Evolutionary conservation across 2,329 filamentous ascomycete genomes (phyloP).

Genomic region (Aspergillus eucalypticola): DNA sequence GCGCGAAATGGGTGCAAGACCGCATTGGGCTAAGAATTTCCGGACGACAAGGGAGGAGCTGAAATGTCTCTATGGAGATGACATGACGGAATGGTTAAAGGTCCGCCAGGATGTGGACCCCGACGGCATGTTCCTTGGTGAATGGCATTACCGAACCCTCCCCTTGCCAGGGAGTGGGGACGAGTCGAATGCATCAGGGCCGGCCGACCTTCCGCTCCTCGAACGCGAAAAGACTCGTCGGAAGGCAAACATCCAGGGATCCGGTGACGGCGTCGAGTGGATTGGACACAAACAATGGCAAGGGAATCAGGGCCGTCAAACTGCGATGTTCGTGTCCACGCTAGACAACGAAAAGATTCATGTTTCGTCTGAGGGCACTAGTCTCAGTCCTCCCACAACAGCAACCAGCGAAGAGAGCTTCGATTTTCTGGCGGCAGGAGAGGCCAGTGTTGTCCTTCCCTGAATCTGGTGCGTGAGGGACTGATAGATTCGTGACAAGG

Average conservation of each 20-base stretch:
- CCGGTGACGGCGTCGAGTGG: slow-evolving; percentile 46
- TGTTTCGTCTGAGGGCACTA: slow-evolving; percentile 10
- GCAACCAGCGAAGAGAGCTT: slow-evolving; percentile 51
- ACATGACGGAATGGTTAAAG: slow-evolving; percentile 65
- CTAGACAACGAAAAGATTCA: slow-evolving; percentile 14
- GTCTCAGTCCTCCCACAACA: slow-evolving; percentile 41
- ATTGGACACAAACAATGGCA: slow-evolving; percentile 40
- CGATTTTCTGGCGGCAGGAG: slow-evolving; percentile 46
- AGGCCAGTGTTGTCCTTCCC: slow-evolving; percentile 45
- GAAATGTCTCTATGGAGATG: slow-evolving; percentile 66
- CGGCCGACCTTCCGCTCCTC: slow-evolving; percentile 38
- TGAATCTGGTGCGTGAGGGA: not conserved
- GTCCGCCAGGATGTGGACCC: slow-evolving; percentile 72
- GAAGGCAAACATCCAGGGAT: slow-evolving; percentile 26
- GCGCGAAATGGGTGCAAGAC: slow-evolving; percentile 76
- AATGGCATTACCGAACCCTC: slow-evolving; percentile 80
- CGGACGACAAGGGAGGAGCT: slow-evolving; percentile 61
- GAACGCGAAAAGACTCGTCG: slow-evolving; percentile 46
- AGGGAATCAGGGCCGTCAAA: slow-evolving; percentile 5
- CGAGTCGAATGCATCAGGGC: slow-evolving; percentile 14
- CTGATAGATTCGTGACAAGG: too few relatives aligned
- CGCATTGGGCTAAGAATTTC: slow-evolving; percentile 96
- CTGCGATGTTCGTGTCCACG: slow-evolving; percentile 9
- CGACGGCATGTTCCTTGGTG: slow-evolving; percentile 83
- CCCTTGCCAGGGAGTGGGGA: slow-evolving; percentile 36